Evolutionary conservation across 73 alveolate species (phyloP).

Genomic region (Effrenium voratum): DNA sequence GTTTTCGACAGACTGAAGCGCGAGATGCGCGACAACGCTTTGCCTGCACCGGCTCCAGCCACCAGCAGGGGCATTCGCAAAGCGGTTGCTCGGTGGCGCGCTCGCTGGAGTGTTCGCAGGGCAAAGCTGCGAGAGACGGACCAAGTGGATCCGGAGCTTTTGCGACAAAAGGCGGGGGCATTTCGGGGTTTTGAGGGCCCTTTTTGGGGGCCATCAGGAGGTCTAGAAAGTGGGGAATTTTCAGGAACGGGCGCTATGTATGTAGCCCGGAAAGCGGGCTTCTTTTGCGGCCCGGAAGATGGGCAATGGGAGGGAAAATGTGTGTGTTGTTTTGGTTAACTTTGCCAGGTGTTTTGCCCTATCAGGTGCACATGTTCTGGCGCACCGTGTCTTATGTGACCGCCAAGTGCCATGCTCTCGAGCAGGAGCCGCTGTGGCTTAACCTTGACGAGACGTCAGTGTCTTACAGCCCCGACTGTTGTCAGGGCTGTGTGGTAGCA

Average conservation of each 20-base stretch:
- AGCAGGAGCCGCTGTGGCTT: background rate
- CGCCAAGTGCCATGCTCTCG: background rate
- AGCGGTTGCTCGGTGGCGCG: background rate
- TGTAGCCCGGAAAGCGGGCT: background rate
- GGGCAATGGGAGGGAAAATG: too few relatives aligned
- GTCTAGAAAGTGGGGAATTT: background rate
- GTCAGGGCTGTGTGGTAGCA: background rate
- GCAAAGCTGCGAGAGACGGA: background rate
- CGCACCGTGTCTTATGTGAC: background rate
- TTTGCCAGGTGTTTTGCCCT: too few relatives aligned
- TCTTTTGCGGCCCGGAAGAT: background rate
- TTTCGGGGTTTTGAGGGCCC: background rate
- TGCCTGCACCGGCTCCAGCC: background rate
- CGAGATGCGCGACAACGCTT: too few relatives aligned
- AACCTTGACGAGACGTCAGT: background rate
- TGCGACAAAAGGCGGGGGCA: background rate
- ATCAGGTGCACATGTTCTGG: background rate
- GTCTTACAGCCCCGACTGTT: background rate
- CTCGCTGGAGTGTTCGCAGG: background rate
- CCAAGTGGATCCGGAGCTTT: background rate
- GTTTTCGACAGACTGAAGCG: background rate
- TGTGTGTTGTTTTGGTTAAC: too few relatives aligned
- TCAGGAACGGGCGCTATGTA: background rate
- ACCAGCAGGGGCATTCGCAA: background rate
- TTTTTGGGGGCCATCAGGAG: background rate